Percentiles rank a stretch among this genome's conserved stretches.
phyloP scores from a whole-genome alignment of 2,329 filamentous ascomycete species.

The Fusarium odoratissimum region DNA sequence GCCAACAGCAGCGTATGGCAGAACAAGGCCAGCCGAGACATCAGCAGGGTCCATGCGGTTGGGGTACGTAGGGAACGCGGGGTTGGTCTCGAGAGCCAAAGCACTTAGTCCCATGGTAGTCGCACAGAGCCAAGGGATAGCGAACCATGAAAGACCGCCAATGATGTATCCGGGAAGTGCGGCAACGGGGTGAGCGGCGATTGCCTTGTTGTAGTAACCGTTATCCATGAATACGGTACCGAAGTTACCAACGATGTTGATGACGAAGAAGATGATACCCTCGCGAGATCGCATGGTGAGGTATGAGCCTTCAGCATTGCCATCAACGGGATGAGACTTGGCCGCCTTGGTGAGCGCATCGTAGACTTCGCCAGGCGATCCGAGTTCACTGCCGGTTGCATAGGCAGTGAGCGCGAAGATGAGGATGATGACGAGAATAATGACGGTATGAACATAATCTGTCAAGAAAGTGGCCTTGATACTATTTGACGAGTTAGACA shows the following conservation, averaged over 20 bases:
- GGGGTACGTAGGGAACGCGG: slow-evolving; percentile 61
- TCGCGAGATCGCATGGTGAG: slow-evolving; percentile 80
- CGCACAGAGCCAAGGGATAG: slow-evolving; percentile 89
- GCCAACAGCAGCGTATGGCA: slow-evolving; percentile 87
- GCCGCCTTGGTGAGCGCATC: slow-evolving; percentile 80
- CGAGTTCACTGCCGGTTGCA: slow-evolving; percentile 76
- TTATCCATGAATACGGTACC: slow-evolving; percentile 88
- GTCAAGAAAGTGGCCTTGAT: slow-evolving; percentile 91
- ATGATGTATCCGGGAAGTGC: slow-evolving; percentile 90
- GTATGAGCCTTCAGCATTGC: slow-evolving; percentile 85
- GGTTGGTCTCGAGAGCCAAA: slow-evolving; percentile 74
- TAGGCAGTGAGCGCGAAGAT: slow-evolving; percentile 87
- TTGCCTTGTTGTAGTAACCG: slow-evolving; percentile 92
- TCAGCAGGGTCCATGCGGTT: slow-evolving; percentile 59
- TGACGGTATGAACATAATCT: slow-evolving; percentile 85
- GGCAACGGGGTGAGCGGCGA: slow-evolving; percentile 85
- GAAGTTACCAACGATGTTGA: slow-evolving; percentile 87
- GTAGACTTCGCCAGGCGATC: slow-evolving; percentile 81
- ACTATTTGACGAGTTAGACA: slow-evolving; percentile 46
- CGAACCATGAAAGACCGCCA: slow-evolving; percentile 90
- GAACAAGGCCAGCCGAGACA: slow-evolving; percentile 83
- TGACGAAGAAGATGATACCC: slow-evolving; percentile 90
- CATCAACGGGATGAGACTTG: slow-evolving; percentile 76
- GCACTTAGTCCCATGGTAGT: slow-evolving; percentile 89
- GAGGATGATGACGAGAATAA: slow-evolving; percentile 85